Evolutionary conservation across 805 yeast genomes (phyloP).

Genomic region (Candida michaelii): DNA sequence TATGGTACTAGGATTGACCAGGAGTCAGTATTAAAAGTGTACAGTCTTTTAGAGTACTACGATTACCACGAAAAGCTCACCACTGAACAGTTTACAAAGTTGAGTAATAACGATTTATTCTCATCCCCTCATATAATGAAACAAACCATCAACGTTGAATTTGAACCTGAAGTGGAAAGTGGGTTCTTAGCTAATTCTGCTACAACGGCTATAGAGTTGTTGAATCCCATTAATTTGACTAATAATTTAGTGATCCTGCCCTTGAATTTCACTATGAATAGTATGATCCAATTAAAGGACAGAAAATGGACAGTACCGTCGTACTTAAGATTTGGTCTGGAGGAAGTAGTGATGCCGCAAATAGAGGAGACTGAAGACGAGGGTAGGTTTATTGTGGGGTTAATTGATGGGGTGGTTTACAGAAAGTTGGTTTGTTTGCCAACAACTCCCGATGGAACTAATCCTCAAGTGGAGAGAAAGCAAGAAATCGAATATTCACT

Average conservation of each 20-base stretch:
- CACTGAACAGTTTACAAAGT: slow-evolving; percentile 16
- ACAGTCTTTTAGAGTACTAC: slow-evolving; percentile 33
- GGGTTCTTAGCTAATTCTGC: slow-evolving; percentile 12
- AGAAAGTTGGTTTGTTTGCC: slow-evolving; percentile 29
- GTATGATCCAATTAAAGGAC: slow-evolving; percentile 21
- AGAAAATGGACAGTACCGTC: slow-evolving; percentile 23
- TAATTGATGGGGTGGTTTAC: slow-evolving; percentile 17
- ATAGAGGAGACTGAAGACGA: slow-evolving; percentile 14
- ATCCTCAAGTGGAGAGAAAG: no score
- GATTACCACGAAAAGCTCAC: slow-evolving; percentile 27
- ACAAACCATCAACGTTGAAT: slow-evolving; percentile 14
- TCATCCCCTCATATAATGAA: slow-evolving; percentile 14
- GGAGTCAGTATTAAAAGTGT: slow-evolving; percentile 21
- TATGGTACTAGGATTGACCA: slow-evolving; percentile 5
- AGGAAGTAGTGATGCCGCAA: slow-evolving; percentile 9
- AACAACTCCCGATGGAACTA: no score
- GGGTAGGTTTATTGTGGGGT: slow-evolving; percentile 29
- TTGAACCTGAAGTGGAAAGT: slow-evolving; percentile 8
- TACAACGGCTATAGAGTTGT: slow-evolving; percentile 25
- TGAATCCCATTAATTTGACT: slow-evolving; percentile 36
- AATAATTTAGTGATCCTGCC: slow-evolving; percentile 40
- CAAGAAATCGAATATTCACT: slow-evolving; percentile 29
- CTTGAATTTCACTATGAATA: slow-evolving; percentile 33
- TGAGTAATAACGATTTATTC: slow-evolving; percentile 18
- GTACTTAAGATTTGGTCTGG: slow-evolving; percentile 12